These are phyloP conservation scores for Penicillium robsamsonii DNA, from an alignment of 495 filamentous ascomycete species.

Conservation along the genomic window DNA sequence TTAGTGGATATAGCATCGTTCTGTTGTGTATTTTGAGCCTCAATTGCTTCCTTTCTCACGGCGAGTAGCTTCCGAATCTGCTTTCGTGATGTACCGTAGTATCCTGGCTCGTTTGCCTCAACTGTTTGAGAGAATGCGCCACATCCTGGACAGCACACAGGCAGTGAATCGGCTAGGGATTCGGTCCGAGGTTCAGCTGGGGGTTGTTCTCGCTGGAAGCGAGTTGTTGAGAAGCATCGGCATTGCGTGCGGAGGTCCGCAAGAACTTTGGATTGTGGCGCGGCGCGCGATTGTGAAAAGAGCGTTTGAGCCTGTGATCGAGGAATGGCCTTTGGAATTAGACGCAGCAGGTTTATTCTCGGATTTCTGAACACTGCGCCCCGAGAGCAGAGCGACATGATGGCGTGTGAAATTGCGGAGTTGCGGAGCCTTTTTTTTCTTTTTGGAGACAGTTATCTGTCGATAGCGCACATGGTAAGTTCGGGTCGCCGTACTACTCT, in stretches of 20 bases:
- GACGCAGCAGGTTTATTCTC: constrained; percentile 6
- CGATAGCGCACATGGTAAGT: constrained; percentile 21
- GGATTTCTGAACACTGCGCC: constrained; percentile 26
- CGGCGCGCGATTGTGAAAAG: constrained; percentile 2
- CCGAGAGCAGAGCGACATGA: constrained; percentile 36
- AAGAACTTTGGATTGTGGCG: constrained; percentile 3
- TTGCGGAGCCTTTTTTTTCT: constrained; percentile 25
- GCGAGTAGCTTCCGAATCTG: constrained; percentile 35
- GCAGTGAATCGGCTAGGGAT: constrained; percentile 24
- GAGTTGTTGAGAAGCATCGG: constrained; percentile 26
- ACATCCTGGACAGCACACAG: constrained; percentile 74
- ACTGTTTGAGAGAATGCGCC: constrained; percentile 78
- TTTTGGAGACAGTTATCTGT: constrained; percentile 19
- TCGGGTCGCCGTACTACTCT: not conserved
- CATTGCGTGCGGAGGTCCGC: constrained; percentile 10
- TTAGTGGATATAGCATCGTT: not conserved
- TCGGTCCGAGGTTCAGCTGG: constrained; percentile 11
- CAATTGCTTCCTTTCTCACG: constrained; percentile 44
- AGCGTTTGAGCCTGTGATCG: not conserved
- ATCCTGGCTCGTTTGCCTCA: constrained; percentile 70
- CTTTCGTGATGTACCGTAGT: constrained; percentile 61
- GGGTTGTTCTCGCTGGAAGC: constrained; percentile 1
- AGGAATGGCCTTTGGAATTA: not conserved
- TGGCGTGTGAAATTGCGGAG: constrained; percentile 18
- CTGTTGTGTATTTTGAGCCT: constrained; percentile 18